phyloP scores from a whole-genome alignment of 768 basidiomycete genomes.

The Tricholoma hemisulphureum region DNA sequence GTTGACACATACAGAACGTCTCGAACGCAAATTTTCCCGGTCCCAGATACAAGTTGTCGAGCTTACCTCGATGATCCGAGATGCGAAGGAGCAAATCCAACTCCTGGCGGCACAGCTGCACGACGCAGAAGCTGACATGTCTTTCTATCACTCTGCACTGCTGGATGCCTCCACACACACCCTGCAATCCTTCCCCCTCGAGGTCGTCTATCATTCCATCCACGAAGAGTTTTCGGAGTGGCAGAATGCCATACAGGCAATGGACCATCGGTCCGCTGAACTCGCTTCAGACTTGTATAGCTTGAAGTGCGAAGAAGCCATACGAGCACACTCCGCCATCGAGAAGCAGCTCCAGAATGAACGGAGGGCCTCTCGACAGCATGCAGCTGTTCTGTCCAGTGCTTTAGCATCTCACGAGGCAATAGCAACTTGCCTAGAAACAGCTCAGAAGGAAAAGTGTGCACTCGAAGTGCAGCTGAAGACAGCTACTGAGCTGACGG shows the following conservation, averaged over 20 bases:
- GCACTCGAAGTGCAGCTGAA: slow-evolving; percentile 15
- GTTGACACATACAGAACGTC: slow-evolving; percentile 45
- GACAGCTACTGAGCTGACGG: slow-evolving; percentile 20
- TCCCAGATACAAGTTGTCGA: slow-evolving; percentile 67
- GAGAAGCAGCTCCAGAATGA: slow-evolving; percentile 29
- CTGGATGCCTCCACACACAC: not conserved
- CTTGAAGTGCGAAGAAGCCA: slow-evolving; percentile 34
- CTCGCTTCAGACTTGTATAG: slow-evolving; percentile 37
- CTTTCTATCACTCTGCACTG: slow-evolving; percentile 17
- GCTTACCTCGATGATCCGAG: slow-evolving; percentile 60
- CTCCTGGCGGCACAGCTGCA: slow-evolving; percentile 37
- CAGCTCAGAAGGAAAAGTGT: slow-evolving; percentile 35
- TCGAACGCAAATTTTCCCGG: slow-evolving; percentile 69
- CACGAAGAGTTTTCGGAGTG: slow-evolving; percentile 5
- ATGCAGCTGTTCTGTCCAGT: slow-evolving; percentile 38
- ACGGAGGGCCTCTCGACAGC: slow-evolving; percentile 29
- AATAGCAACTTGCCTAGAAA: slow-evolving; percentile 41
- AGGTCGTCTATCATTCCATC: not conserved
- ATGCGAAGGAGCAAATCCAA: slow-evolving; percentile 50
- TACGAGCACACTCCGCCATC: slow-evolving; percentile 27
- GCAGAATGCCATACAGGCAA: slow-evolving; percentile 2
- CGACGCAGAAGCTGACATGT: slow-evolving; percentile 35
- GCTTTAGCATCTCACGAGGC: slow-evolving; percentile 42
- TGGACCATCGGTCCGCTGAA: slow-evolving; percentile 13
- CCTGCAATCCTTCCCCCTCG: slow-evolving; percentile 1